These are phyloP conservation scores for Leccinum aurantiacum DNA, from an alignment of 768 basidiomycete genomes.

Conservation along the genomic window DNA sequence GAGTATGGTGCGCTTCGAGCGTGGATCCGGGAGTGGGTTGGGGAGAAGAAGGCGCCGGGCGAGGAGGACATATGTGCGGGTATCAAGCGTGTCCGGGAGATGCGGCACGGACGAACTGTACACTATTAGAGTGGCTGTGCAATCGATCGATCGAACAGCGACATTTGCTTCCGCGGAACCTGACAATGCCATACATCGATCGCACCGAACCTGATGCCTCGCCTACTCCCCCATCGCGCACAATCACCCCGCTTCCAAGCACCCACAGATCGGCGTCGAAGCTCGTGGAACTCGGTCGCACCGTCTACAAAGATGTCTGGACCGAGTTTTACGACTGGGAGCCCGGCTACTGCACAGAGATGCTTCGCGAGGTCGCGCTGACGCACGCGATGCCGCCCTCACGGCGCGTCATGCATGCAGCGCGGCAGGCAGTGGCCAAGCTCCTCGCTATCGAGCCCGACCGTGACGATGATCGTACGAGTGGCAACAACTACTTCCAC, in stretches of 20 bases:
- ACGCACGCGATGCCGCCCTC: not conserved
- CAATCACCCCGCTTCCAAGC: not conserved
- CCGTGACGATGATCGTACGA: not conserved
- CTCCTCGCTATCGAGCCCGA: conserved; percentile 1
- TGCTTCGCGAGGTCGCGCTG: conserved; percentile 17
- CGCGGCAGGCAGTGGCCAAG: not conserved
- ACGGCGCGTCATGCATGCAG: not conserved
- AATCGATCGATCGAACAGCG: not conserved
- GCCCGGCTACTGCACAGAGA: conserved; percentile 26
- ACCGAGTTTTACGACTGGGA: conserved; percentile 50
- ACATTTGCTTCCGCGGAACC: conserved; percentile 13
- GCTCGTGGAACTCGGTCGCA: conserved; percentile 26
- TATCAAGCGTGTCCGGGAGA: conserved; percentile 27
- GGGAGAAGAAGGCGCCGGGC: conserved; percentile 43
- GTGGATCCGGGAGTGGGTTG: conserved; percentile 64
- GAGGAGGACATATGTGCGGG: conserved; percentile 38
- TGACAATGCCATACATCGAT: conserved; percentile 18
- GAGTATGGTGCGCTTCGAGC: conserved; percentile 28
- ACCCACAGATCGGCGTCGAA: conserved; percentile 1
- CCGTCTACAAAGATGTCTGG: conserved; percentile 42
- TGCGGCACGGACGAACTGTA: conserved; percentile 25
- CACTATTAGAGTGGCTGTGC: not conserved
- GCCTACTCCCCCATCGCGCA: not conserved
- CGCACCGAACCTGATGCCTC: conserved; percentile 25
- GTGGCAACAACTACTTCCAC: not conserved